A percentile compares a stretch with the other conserved stretches of the same genome.
Evolutionary conservation across 148 eudicot species (phyloP).

Genomic region (Polygonum aviculare): DNA sequence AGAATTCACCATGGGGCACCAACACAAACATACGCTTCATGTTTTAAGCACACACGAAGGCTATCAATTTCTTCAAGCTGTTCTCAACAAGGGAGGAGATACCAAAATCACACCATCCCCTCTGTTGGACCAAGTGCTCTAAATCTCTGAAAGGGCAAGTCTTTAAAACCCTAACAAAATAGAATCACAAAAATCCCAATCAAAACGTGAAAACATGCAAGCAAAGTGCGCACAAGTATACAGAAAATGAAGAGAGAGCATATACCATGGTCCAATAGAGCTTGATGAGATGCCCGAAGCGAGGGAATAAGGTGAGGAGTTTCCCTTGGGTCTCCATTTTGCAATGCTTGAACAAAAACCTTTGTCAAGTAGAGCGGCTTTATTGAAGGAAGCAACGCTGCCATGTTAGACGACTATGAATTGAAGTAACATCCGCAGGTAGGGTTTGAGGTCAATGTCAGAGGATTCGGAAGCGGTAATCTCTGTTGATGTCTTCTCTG

Average conservation of each 20-base stretch:
- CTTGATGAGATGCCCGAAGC: conserved; percentile 67
- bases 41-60: neutral
- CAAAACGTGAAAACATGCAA: neutral
- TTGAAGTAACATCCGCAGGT: neutral
- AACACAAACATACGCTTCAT: neutral
- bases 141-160: conserved; percentile 78
- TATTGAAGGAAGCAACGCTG: conserved; percentile 49
- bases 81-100: conserved; percentile 61
- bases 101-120: conserved; percentile 82
- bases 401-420: neutral
- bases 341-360: conserved; percentile 56
- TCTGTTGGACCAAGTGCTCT: conserved; percentile 47
- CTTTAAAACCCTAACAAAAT: conserved; percentile 54
- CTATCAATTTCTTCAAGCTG: conserved; percentile 34
- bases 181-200: neutral
- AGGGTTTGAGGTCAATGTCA: neutral
- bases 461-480: neutral
- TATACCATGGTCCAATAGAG: conserved; percentile 68
- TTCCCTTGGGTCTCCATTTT: conserved; percentile 48
- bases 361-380: conserved; percentile 50
- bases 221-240: neutral
- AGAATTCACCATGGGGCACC: neutral
- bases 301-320: conserved; percentile 36
- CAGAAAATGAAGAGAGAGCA: neutral
- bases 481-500: neutral